These are phyloP conservation scores for Arthromyces matolae DNA, from an alignment of 768 basidiomycete species.

Conservation along the genomic window DNA sequence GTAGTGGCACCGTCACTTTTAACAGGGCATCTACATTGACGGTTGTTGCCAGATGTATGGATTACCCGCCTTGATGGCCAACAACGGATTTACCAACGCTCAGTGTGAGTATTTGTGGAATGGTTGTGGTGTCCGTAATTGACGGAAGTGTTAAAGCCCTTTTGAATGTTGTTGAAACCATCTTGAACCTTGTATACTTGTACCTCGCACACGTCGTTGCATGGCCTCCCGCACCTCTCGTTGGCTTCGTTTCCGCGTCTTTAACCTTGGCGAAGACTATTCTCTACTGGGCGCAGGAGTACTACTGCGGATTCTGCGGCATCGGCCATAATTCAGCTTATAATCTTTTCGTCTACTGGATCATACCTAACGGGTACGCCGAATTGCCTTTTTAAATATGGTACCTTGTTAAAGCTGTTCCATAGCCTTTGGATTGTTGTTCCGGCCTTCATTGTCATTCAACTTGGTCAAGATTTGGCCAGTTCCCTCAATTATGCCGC, in stretches of 20 bases:
- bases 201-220: conserved; percentile 63
- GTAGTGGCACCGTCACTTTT: too few relatives aligned
- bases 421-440: conserved; percentile 74
- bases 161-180: conserved; percentile 75
- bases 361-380: conserved; percentile 76
- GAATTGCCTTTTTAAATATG: not conserved
- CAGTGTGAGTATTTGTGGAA: conserved; percentile 61
- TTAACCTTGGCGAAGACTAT: conserved; percentile 86
- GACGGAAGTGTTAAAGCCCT: conserved; percentile 45
- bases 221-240: conserved; percentile 63
- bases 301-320: conserved; percentile 68
- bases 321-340: conserved; percentile 66
- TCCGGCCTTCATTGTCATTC: conserved; percentile 56
- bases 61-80: conserved; percentile 52
- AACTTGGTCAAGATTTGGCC: conserved; percentile 61
- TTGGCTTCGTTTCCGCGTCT: conserved; percentile 69
- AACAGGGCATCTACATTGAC: too few relatives aligned
- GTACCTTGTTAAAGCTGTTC: not conserved
- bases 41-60: conserved; percentile 61
- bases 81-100: conserved; percentile 81
- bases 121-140: not conserved
- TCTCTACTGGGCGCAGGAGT: conserved; percentile 80
- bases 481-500: conserved; percentile 34
- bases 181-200: conserved; percentile 71
- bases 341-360: conserved; percentile 57